phyloP scores from a whole-genome alignment of 257 asterid species.

The Eucommia ulmoides region DNA sequence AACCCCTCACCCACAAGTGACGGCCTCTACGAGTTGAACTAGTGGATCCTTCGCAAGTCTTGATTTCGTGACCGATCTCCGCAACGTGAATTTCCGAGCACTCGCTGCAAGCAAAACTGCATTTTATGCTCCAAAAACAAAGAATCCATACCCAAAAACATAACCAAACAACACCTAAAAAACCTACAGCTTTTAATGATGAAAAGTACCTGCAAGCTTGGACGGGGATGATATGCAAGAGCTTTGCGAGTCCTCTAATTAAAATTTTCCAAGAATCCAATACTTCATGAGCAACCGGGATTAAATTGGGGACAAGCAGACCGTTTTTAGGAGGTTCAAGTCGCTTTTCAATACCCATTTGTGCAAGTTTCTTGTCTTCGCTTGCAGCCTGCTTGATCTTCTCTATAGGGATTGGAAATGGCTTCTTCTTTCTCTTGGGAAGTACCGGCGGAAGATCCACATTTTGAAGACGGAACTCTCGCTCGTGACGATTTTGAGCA shows the following conservation, averaged over 20 bases:
- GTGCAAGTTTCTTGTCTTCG: conserved; percentile 78
- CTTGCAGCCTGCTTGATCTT: conserved; percentile 59
- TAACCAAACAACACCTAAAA: no score
- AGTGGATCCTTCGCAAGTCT: conserved; percentile 57
- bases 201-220: conserved; percentile 87
- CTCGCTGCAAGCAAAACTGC: conserved; percentile 42
- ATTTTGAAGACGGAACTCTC: conserved; percentile 44
- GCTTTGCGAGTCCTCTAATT: conserved; percentile 67
- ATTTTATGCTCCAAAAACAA: conserved; percentile 8
- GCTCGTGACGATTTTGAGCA: conserved; percentile 15
- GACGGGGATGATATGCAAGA: conserved; percentile 57
- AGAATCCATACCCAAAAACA: background rate
- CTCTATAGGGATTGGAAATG: conserved; percentile 69
- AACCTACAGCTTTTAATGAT: no score
- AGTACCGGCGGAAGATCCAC: conserved; percentile 60
- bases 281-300: conserved; percentile 67
- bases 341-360: conserved; percentile 80
- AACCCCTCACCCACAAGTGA: conserved; percentile 85
- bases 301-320: conserved; percentile 43
- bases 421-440: conserved; percentile 84
- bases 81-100: conserved; percentile 82
- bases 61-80: conserved; percentile 53
- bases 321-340: conserved; percentile 87
- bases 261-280: conserved; percentile 73
- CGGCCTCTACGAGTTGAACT: conserved; percentile 51